Percentiles rank a stretch among this genome's conserved stretches.
Evolutionary conservation across 805 yeast genomes (phyloP).

Genomic region (Schwanniomyces yamadae): DNA sequence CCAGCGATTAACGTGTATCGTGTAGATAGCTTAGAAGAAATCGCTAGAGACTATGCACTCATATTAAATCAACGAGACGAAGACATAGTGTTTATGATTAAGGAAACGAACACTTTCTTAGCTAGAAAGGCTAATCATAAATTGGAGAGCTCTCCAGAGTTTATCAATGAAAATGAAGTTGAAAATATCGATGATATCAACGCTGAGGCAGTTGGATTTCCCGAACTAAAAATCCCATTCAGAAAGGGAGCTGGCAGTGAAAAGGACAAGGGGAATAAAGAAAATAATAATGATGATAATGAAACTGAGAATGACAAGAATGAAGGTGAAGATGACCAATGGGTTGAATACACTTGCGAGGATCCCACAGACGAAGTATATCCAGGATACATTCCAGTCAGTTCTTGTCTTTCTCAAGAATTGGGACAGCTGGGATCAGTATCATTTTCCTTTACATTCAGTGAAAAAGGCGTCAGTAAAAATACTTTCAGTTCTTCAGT

Average conservation of each 20-base stretch:
- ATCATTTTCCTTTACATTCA: conserved; percentile 8
- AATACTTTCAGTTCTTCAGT: conserved; percentile 1
- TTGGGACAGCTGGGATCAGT: conserved; percentile 13
- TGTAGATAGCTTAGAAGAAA: conserved; percentile 4
- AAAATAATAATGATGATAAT: not conserved
- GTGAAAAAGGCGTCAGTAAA: not conserved
- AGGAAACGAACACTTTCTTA: conserved; percentile 3
- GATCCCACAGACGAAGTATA: conserved; percentile 6
- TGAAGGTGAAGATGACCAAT: conserved; percentile 5
- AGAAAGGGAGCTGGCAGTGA: not conserved
- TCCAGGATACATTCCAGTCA: conserved; percentile 16
- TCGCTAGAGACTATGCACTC: conserved; percentile 1
- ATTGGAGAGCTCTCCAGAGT: not conserved
- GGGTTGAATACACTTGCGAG: conserved; percentile 13
- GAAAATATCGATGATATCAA: conserved; percentile 6
- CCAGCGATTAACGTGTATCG: conserved; percentile 1
- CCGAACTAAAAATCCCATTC: not conserved
- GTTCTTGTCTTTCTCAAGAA: conserved; percentile 16
- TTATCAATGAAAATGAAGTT: not conserved
- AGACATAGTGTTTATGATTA: conserved; percentile 3
- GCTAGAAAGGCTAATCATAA: not conserved
- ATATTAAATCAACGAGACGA: conserved; percentile 3
- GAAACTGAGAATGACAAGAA: not conserved
- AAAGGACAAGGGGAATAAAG: not conserved
- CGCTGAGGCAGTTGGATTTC: not conserved